phyloP scores from a whole-genome alignment of 352 stramenopile genomes.

The Globisporangium parvum region DNA sequence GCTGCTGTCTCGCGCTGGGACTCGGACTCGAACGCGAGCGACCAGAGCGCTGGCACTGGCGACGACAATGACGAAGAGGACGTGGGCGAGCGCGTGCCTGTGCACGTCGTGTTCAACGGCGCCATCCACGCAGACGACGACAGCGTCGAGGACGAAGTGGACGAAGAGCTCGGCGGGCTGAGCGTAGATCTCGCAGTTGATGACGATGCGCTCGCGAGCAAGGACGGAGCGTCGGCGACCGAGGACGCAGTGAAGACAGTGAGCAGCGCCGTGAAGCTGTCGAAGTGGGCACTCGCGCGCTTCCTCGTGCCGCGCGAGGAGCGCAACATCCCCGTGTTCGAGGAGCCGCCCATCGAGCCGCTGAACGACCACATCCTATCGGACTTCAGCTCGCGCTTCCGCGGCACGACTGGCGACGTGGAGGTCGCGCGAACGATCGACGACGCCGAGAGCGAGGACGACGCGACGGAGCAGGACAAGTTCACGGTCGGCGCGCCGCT shows the following conservation, averaged over 20 bases:
- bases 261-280: slow-evolving; percentile 36
- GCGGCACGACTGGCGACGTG: slow-evolving; percentile 41
- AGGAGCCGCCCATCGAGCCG: slow-evolving; percentile 64
- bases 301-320: slow-evolving; percentile 57
- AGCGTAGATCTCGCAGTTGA: slow-evolving; percentile 8
- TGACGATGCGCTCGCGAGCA: not conserved
- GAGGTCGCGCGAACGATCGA: slow-evolving; percentile 39
- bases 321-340: slow-evolving; percentile 41
- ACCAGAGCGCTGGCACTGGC: slow-evolving; percentile 1
- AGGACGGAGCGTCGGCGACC: not conserved
- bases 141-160: slow-evolving; percentile 10
- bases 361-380: slow-evolving; percentile 84
- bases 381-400: slow-evolving; percentile 71
- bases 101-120: slow-evolving; percentile 11
- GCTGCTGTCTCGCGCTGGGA: slow-evolving; percentile 45
- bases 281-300: slow-evolving; percentile 63
- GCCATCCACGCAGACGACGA: slow-evolving; percentile 11
- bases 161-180: slow-evolving; percentile 21
- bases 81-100: slow-evolving; percentile 35
- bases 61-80: slow-evolving; percentile 26
- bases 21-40: slow-evolving; percentile 24
- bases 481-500: slow-evolving; percentile 48
- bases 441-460: slow-evolving; percentile 19
- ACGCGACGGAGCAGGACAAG: slow-evolving; percentile 17
- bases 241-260: not conserved